These are phyloP conservation scores for Rutstroemia sp. DNA, from an alignment of 2,329 filamentous ascomycete species.

Conservation along the genomic window DNA sequence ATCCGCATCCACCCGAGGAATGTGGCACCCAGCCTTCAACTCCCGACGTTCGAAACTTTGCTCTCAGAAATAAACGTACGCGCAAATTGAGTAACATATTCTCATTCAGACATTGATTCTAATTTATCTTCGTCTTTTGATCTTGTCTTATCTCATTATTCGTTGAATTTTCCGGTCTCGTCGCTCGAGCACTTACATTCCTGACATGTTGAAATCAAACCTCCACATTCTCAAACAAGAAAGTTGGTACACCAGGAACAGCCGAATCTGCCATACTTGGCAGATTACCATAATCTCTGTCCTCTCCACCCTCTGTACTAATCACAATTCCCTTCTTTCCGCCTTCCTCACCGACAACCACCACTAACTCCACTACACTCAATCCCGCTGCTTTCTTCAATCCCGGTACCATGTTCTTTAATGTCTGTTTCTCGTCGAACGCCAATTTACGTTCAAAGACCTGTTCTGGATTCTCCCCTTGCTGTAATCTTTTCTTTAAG, in stretches of 20 bases:
- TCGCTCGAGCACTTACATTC: background rate
- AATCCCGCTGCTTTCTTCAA: constrained; percentile 71
- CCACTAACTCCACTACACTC: constrained; percentile 63
- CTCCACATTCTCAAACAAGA: constrained; percentile 74
- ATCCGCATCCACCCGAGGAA: too few species aligned
- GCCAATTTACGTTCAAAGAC: constrained; percentile 79
- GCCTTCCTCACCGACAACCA: constrained; percentile 60
- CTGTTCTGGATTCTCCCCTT: constrained; percentile 54
- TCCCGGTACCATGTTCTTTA: constrained; percentile 70
- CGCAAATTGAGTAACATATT: too few species aligned
- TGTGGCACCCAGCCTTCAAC: too few species aligned
- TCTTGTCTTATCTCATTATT: background rate
- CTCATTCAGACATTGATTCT: too few species aligned
- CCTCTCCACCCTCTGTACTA: constrained; percentile 44
- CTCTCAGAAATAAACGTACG: too few species aligned
- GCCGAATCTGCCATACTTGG: constrained; percentile 61
- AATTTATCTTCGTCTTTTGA: background rate
- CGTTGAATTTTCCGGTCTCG: background rate
- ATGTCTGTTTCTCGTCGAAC: constrained; percentile 75
- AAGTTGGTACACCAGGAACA: constrained; percentile 74
- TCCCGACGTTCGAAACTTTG: too few species aligned
- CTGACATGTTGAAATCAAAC: background rate
- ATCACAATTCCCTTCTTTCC: constrained; percentile 55
- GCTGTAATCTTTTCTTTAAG: constrained; percentile 75
- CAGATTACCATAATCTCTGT: constrained; percentile 51